These are phyloP conservation scores for Penicillium thymicola DNA, from an alignment of 2,329 filamentous ascomycete species.

Conservation along the genomic window DNA sequence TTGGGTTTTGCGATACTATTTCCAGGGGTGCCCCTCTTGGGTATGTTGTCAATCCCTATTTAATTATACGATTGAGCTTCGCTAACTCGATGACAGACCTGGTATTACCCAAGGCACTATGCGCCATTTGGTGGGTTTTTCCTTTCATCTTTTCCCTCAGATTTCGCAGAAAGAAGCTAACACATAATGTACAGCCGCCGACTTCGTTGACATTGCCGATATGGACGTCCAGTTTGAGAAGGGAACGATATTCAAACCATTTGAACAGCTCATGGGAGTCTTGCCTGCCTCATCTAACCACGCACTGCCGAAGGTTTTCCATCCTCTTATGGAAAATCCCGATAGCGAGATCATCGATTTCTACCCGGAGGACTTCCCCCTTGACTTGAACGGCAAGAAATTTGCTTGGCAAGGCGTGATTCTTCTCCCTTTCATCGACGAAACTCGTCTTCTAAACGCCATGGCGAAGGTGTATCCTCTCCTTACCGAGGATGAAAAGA, in stretches of 20 bases:
- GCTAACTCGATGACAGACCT: conserved; percentile 52
- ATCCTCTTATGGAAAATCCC: conserved; percentile 81
- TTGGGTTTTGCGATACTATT: conserved; percentile 96
- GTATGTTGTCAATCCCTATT: background rate
- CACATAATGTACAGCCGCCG: conserved; percentile 57
- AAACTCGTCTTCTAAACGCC: conserved; percentile 75
- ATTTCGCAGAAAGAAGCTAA: background rate
- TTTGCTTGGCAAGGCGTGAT: conserved; percentile 97
- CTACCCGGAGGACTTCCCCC: conserved; percentile 88
- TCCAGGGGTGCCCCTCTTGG: conserved; percentile 97
- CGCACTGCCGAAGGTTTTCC: conserved; percentile 83
- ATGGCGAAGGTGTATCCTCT: conserved; percentile 80
- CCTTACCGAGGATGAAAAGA: conserved; percentile 70
- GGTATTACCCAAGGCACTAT: conserved; percentile 99
- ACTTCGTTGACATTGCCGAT: conserved; percentile 80
- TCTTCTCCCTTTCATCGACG: conserved; percentile 92
- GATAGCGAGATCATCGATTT: conserved; percentile 95
- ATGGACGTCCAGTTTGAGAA: conserved; percentile 80
- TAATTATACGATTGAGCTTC: background rate
- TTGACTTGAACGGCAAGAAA: conserved; percentile 97
- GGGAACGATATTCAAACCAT: conserved; percentile 81
- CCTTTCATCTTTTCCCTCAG: background rate
- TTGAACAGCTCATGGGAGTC: conserved; percentile 98
- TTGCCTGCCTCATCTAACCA: conserved; percentile 90
- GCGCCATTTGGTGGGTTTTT: conserved; percentile 66